phyloP scores from a whole-genome alignment of 768 basidiomycete species.

The Tylopilus subfusipes region DNA sequence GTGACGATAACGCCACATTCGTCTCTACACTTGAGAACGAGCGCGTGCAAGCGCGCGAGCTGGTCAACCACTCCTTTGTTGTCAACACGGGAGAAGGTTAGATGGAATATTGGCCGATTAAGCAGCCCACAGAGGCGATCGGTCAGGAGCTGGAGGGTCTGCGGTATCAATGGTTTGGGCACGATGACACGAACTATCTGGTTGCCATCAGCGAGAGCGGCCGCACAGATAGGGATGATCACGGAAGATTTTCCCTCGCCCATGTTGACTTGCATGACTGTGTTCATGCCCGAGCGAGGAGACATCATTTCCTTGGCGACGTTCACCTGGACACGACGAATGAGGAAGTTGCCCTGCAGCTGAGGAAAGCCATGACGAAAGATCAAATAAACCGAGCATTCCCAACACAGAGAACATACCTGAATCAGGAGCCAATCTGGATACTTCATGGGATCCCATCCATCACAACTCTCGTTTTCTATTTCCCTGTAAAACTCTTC shows the following conservation, averaged over 20 bases:
- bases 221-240: constrained; percentile 43
- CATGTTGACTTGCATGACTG: constrained; percentile 41
- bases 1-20: constrained; percentile 48
- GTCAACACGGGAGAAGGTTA: constrained; percentile 45
- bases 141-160: constrained; percentile 49
- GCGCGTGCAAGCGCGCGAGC: too few species aligned
- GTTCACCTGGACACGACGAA: constrained; percentile 40
- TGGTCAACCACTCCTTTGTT: too few species aligned
- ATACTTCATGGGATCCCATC: background rate
- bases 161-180: constrained; percentile 40
- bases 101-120: constrained; percentile 44
- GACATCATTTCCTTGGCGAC: constrained; percentile 47
- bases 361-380: constrained; percentile 13
- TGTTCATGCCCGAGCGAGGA: constrained; percentile 36
- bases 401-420: background rate
- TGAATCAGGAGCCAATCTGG: background rate
- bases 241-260: constrained; percentile 12
- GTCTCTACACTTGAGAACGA: too few species aligned
- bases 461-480: background rate
- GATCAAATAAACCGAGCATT: background rate
- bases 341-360: constrained; percentile 44
- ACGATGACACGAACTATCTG: constrained; percentile 37
- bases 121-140: constrained; percentile 42
- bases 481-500: background rate
- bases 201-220: constrained; percentile 40